Evolutionary conservation across 306 rosid genomes (phyloP).

Genomic region (Prunus davidiana): DNA sequence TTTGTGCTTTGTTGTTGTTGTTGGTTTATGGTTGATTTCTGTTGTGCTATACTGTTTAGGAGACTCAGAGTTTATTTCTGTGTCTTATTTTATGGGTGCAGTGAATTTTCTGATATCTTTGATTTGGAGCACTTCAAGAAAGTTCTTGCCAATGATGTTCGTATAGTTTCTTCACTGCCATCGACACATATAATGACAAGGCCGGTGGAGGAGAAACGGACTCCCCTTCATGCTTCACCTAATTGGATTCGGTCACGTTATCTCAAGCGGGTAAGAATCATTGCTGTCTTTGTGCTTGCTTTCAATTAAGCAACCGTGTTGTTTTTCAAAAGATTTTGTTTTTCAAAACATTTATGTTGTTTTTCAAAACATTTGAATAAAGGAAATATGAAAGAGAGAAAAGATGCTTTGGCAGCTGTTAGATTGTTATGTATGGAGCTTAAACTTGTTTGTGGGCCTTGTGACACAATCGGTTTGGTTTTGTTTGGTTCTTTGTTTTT

Average conservation of each 20-base stretch:
- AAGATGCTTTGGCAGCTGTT: slow-evolving; percentile 8
- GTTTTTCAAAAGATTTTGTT: too few relatives aligned
- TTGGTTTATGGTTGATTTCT: neutral
- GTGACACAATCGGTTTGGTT: neutral
- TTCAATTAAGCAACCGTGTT: slow-evolving; percentile 1
- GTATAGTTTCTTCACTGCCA: slow-evolving; percentile 82
- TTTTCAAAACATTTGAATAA: neutral
- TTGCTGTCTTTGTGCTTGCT: slow-evolving; percentile 15
- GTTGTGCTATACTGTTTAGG: neutral
- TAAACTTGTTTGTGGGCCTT: slow-evolving; percentile 10
- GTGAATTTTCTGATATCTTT: slow-evolving; percentile 95
- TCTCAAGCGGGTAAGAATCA: slow-evolving; percentile 61
- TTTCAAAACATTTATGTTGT: too few relatives aligned
- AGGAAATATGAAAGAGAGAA: neutral
- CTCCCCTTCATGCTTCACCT: slow-evolving; percentile 76
- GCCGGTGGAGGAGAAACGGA: slow-evolving; percentile 76
- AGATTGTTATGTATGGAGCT: neutral
- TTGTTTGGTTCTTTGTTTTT: slow-evolving; percentile 1
- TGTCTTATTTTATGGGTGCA: slow-evolving; percentile 37
- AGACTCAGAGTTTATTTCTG: slow-evolving; percentile 6
- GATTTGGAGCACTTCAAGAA: slow-evolving; percentile 89
- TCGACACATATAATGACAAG: slow-evolving; percentile 80
- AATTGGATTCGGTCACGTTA: slow-evolving; percentile 79
- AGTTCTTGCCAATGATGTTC: slow-evolving; percentile 70
- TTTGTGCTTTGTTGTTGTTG: neutral